Base-by-base conservation (phyloP, 352 stramenopile species). In the Phytophthora palmivora region DNA sequence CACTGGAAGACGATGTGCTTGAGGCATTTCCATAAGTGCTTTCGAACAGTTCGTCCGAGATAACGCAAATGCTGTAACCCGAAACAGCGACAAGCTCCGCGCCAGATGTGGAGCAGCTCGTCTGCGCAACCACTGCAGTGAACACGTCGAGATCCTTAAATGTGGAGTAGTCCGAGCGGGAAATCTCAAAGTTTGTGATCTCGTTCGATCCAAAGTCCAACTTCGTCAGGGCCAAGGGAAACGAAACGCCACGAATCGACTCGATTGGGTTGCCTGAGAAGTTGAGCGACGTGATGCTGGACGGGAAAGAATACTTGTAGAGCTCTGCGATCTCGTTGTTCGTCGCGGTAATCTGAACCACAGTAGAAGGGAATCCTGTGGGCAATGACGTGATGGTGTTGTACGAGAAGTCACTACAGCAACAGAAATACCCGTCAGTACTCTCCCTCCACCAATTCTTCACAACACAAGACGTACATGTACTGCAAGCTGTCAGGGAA, bases 131-230 rank as follows among this genome's bases (percentile, higher is more conserved):
- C 0, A 65, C 76, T 8, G 70, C 74, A 28, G 33, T 82, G 33
- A 92, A 80, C 1, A 41, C 57, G 11, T 78, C 63, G 9, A 89
- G 52, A 10, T 68, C 63, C 63, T 79, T 72, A 38, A 92, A 78
- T 0, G 66, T 88, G 10, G 66, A 64, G 61, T 88, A 79, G 48
- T 92, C 84, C 0, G 79, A 85, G 2, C 76, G 76, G 0, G 74
- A 87, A 39, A 93, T 79, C 51, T 91, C 84, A 28, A 93, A 84
- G n/a, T 78, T 76, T 7, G 60, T 76, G 63, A 93, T 91, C 46
- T 74, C 58, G 33, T 68, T 67, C 1, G 39, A 42, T 24, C 74
- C 80, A n/a, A 93, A 48, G 24, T 82, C 68, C 34, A 91, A 56
- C 5, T 70, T 78, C 3, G 76, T 61, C 14, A 93, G 58, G 1